Conservation (phyloP, 2,329 filamentous ascomycete genomes). For the Botrytis fabae region DNA sequence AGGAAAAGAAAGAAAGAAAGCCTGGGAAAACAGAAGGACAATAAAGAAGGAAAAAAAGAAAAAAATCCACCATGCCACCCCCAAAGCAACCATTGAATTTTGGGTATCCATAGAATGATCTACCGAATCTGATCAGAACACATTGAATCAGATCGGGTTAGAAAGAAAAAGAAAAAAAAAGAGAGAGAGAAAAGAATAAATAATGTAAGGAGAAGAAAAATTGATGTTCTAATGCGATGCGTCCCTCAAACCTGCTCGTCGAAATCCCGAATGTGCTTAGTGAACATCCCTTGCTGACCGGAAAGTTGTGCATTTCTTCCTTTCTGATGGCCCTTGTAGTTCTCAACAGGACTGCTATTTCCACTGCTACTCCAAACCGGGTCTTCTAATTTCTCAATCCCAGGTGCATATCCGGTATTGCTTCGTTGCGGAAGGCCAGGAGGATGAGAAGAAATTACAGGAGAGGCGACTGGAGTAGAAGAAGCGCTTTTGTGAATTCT, state of each 20-base stretch:
- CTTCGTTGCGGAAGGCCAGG: neutral
- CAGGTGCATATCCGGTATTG: constrained; percentile 2
- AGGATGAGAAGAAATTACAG: neutral
- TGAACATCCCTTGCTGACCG: neutral
- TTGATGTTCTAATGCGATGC: neutral
- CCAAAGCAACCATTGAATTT: neutral
- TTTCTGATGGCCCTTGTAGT: neutral
- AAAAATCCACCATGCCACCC: neutral
- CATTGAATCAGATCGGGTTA: neutral
- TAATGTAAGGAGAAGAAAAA: neutral
- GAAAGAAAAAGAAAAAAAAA: neutral
- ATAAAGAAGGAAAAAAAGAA: neutral
- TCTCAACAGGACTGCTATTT: neutral
- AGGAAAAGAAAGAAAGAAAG: neutral
- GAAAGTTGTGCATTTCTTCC: neutral
- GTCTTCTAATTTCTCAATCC: constrained; percentile 14
- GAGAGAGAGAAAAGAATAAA: neutral
- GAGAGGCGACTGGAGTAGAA: neutral
- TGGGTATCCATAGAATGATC: neutral
- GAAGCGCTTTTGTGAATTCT: constrained; percentile 9
- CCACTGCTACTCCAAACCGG: neutral
- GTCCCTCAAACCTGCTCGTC: neutral
- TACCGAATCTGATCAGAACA: neutral
- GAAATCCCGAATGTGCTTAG: constrained; percentile 19
- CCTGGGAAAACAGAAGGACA: neutral